Evolutionary conservation across 371 early-diverging fungal genomes (phyloP).

Genomic region (Gilbertella persicaria): DNA sequence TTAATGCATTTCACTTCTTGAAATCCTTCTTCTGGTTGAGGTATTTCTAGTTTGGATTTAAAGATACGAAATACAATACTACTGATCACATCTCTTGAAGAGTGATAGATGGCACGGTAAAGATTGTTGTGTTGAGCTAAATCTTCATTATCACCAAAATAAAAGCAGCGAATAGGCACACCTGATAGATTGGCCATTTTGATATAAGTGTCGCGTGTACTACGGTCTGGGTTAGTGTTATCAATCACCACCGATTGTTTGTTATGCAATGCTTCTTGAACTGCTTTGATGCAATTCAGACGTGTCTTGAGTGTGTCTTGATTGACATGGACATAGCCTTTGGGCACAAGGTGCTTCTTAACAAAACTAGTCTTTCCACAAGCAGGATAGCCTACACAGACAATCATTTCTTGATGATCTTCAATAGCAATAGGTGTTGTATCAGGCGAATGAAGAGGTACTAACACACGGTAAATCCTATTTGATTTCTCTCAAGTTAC

Average conservation of each 20-base stretch:
- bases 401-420: slow-evolving; percentile 53
- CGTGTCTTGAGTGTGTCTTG: slow-evolving; percentile 78
- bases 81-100: slow-evolving; percentile 41
- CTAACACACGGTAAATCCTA: background rate
- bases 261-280: slow-evolving; percentile 50
- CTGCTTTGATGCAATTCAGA: slow-evolving; percentile 68
- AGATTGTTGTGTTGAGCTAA: slow-evolving; percentile 80
- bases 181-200: slow-evolving; percentile 56
- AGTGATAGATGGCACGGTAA: slow-evolving; percentile 53
- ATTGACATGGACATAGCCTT: slow-evolving; percentile 78
- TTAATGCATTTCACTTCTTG: slow-evolving; percentile 61
- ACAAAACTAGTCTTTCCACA: slow-evolving; percentile 87
- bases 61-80: slow-evolving; percentile 61
- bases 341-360: slow-evolving; percentile 54
- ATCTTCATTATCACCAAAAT: slow-evolving; percentile 62
- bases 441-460: slow-evolving; percentile 9
- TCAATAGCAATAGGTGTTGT: slow-evolving; percentile 3
- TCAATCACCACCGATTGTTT: slow-evolving; percentile 67
- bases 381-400: slow-evolving; percentile 85
- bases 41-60: slow-evolving; percentile 52
- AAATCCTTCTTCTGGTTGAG: slow-evolving; percentile 63
- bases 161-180: slow-evolving; percentile 70
- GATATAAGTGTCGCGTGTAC: slow-evolving; percentile 67
- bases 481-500: background rate
- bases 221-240: slow-evolving; percentile 82